These are phyloP conservation scores for Verticillium longisporum DNA, from an alignment of 2,329 filamentous ascomycete genomes.

Conservation along the genomic window DNA sequence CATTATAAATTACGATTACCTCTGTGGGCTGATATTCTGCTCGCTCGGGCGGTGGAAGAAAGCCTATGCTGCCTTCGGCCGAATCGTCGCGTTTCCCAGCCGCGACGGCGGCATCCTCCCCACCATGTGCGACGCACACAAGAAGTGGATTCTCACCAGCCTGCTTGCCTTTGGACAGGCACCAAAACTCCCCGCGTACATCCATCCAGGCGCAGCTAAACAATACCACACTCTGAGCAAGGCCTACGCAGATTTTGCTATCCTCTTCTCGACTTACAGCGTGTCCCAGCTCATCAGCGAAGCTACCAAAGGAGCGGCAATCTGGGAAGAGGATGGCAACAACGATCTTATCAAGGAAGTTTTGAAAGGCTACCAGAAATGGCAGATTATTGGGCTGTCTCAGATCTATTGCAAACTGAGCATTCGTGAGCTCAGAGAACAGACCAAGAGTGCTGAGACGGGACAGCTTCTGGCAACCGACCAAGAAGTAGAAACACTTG, in stretches of 20 bases:
- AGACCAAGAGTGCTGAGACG: constrained; percentile 49
- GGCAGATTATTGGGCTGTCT: constrained; percentile 67
- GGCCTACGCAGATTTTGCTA: constrained; percentile 64
- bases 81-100: constrained; percentile 60
- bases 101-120: constrained; percentile 58
- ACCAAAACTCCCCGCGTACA: constrained; percentile 47
- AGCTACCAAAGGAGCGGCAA: constrained; percentile 45
- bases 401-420: constrained; percentile 61
- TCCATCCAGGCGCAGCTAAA: constrained; percentile 45
- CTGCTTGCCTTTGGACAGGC: constrained; percentile 63
- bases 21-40: constrained; percentile 60
- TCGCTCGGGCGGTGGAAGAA: constrained; percentile 53
- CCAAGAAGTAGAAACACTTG: constrained; percentile 35
- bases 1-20: constrained; percentile 62
- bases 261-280: constrained; percentile 53
- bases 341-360: constrained; percentile 63
- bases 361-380: constrained; percentile 63
- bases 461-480: constrained; percentile 33
- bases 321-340: constrained; percentile 71
- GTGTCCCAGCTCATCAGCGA: constrained; percentile 57
- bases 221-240: constrained; percentile 52
- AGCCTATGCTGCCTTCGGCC: constrained; percentile 55
- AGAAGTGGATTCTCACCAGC: constrained; percentile 78
- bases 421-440: constrained; percentile 42
- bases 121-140: constrained; percentile 84